Evolutionary conservation across 1,284 basidiomycete genomes (phyloP).

Genomic region (Sanghuangporus weigelae): DNA sequence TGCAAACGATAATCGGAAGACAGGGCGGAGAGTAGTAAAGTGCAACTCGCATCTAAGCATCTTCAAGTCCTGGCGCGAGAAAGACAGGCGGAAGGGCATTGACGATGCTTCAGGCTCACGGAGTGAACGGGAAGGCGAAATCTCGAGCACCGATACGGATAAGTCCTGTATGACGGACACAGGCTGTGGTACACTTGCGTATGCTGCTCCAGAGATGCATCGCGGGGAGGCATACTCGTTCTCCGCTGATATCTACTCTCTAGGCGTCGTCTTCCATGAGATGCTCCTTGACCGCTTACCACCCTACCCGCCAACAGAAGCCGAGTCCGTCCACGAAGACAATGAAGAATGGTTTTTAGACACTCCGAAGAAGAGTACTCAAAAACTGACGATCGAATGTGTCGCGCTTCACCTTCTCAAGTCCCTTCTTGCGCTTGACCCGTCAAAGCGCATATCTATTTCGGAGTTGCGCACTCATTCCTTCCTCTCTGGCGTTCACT

Average conservation of each 20-base stretch:
- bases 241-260: slow-evolving; percentile 52
- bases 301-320: background rate
- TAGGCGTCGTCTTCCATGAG: slow-evolving; percentile 60
- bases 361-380: background rate
- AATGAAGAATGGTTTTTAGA: background rate
- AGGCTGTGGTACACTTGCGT: slow-evolving; percentile 37
- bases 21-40: background rate
- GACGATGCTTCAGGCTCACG: background rate
- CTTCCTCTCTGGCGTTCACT: slow-evolving; percentile 4
- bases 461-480: background rate
- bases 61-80: background rate
- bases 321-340: background rate
- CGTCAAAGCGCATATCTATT: slow-evolving; percentile 6
- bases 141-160: slow-evolving; percentile 23
- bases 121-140: background rate
- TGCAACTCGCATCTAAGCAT: background rate
- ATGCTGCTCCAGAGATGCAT: slow-evolving; percentile 59
- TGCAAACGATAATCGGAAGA: too few species aligned
- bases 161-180: background rate
- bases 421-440: background rate
- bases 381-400: background rate
- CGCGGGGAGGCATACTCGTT: slow-evolving; percentile 39
- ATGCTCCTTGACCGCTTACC: slow-evolving; percentile 43
- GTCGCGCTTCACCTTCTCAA: background rate
- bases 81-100: background rate